Evolutionary conservation across 345 rosid genomes (phyloP), one percentile per base, ranked within the genome.

Genomic region (Salix brachista): DNA sequence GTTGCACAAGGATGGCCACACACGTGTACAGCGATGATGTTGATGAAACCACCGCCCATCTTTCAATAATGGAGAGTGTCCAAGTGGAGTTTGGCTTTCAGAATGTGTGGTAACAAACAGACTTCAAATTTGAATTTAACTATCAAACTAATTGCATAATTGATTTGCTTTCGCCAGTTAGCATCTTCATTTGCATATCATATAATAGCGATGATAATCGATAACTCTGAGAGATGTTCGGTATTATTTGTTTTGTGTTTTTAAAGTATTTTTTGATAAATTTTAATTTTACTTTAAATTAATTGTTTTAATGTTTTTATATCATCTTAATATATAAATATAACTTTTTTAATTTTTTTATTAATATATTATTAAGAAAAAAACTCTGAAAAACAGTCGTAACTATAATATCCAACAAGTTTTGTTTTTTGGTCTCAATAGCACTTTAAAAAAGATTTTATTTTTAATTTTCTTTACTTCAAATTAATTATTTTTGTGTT

Each of bases 31-130:
- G 58, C 60, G n/a, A 39, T 72, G 75, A 25, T 60, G 79, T 25
- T 80, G 77, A 48, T 4, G 73, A 58, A 34, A 58, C 78, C 83
- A 81, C 88, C 88, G 86, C 12, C 88, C 88, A 61, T 69, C 37
- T 54, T 6, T 67, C 78, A 76, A 68, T 56, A 67, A 76, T 68
- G 77, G 28, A 8, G 39, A 10, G 8, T 9, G 62, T 56, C 23
- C 0, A n/a, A n/a, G 28, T 9, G 62, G n/a, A 56, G 28, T 56
- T n/a, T 9, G 62, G 62, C 23, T 56, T n/a, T 1, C 26, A 56
- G 9, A 56, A 4, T 4, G 5, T 21, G 26, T 3, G 61, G 25
- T 56, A 8, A 56, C 61, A 2, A 54, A 7, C 25, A n/a, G 60
- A n/a, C 17, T 54, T 54, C 60, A 54, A 54, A n/a, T 9, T 54